Evolutionary conservation across 176 grass and related monocot genomes (phyloP).

Genomic region (Rhynchospora breviuscula): DNA sequence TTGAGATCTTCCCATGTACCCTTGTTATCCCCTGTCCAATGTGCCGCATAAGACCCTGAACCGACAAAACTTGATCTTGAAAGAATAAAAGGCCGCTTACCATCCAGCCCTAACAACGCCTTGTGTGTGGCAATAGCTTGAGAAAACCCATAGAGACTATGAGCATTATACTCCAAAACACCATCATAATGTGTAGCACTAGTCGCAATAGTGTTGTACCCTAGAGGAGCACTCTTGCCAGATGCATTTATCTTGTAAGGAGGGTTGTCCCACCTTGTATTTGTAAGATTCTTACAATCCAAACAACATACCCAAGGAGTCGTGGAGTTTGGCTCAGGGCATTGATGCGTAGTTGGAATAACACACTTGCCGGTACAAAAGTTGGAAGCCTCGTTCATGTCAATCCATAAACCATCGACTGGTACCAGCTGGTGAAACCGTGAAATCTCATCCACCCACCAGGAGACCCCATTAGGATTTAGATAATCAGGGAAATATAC

Average conservation of each 20-base stretch:
- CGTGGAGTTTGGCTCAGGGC: slow-evolving; percentile 39
- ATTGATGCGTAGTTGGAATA: slow-evolving; percentile 49
- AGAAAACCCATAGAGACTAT: slow-evolving; percentile 84
- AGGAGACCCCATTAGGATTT: slow-evolving; percentile 53
- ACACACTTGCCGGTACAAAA: slow-evolving; percentile 89
- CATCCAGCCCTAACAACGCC: slow-evolving; percentile 50
- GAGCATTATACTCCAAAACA: slow-evolving; percentile 78
- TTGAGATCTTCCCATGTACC: slow-evolving; percentile 80
- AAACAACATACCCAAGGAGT: slow-evolving; percentile 85
- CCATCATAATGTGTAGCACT: slow-evolving; percentile 63
- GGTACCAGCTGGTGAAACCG: slow-evolving; percentile 84
- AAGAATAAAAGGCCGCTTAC: slow-evolving; percentile 88
- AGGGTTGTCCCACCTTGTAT: slow-evolving; percentile 76
- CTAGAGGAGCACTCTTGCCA: slow-evolving; percentile 41
- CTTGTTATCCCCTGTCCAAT: slow-evolving; percentile 95
- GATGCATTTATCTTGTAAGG: slow-evolving; percentile 99
- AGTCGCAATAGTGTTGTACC: slow-evolving; percentile 77
- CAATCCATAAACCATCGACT: slow-evolving; percentile 83
- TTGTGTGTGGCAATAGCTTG: slow-evolving; percentile 75
- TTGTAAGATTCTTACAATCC: slow-evolving; percentile 96
- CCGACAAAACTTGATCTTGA: slow-evolving; percentile 71
- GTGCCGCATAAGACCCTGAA: slow-evolving; percentile 61
- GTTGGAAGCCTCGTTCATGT: slow-evolving; percentile 97
- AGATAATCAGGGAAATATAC: slow-evolving; percentile 93
- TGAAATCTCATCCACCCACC: slow-evolving; percentile 87